Conservation (phyloP, 495 filamentous ascomycete species). For the Trichoderma virens region DNA sequence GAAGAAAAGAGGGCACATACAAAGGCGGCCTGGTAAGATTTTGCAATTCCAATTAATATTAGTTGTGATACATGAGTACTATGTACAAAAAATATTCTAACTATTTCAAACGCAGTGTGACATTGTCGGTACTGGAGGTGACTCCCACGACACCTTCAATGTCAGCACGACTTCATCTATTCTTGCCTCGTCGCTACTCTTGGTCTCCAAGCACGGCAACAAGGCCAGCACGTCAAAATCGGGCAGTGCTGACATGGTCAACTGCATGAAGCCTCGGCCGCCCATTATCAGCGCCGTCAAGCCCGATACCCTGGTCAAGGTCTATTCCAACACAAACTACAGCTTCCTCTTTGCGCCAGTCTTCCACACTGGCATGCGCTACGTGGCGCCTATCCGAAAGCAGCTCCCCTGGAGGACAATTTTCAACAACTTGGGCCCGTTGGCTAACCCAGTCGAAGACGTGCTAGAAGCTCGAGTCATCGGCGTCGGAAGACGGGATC, state of each 20-base stretch:
- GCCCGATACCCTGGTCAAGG: constrained; percentile 53
- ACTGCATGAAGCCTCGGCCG: constrained; percentile 55
- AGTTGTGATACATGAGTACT: no score
- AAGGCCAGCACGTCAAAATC: constrained; percentile 91
- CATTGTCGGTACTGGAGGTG: constrained; percentile 96
- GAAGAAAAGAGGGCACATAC: constrained; percentile 61
- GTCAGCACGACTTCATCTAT: constrained; percentile 93
- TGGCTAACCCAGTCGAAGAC: constrained; percentile 66
- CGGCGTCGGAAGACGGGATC: constrained; percentile 76
- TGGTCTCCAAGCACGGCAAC: constrained; percentile 93
- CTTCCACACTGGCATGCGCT: constrained; percentile 89
- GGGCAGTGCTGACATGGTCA: constrained; percentile 87
- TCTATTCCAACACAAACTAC: constrained; percentile 79
- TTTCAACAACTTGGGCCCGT: constrained; percentile 91
- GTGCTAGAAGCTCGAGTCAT: constrained; percentile 80
- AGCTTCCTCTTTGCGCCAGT: constrained; percentile 93
- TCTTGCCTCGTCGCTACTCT: constrained; percentile 71
- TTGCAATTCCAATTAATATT: background rate
- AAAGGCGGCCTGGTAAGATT: constrained; percentile 54
- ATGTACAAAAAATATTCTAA: constrained; percentile 5
- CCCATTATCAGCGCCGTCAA: constrained; percentile 68
- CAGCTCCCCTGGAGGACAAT: constrained; percentile 87
- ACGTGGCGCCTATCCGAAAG: constrained; percentile 73
- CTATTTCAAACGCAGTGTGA: constrained; percentile 55
- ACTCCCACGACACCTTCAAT: constrained; percentile 96